Conservation (phyloP, 208 protist species). For the Acanthamoeba lenticulata region DNA sequence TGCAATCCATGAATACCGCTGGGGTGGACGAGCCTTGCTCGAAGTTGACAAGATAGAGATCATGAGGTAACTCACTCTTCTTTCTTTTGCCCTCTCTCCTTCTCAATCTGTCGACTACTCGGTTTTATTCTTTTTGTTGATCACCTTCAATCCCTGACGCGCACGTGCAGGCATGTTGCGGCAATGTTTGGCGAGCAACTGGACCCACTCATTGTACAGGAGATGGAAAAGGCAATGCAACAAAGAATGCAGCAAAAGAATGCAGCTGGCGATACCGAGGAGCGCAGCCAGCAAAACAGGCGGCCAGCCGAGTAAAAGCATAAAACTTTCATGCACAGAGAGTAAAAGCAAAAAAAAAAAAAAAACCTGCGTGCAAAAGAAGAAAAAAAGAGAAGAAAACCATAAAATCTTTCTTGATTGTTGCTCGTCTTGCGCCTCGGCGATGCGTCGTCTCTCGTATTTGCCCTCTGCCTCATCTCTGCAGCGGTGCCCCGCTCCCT, state of each 20-base stretch:
- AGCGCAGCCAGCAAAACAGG: neutral
- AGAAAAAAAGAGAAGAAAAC: too few relatives aligned
- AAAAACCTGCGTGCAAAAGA: neutral
- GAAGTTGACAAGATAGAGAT: conserved; percentile 39
- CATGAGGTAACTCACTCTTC: neutral
- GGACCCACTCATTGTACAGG: conserved; percentile 7
- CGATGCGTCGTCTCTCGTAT: too few relatives aligned
- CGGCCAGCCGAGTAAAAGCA: neutral
- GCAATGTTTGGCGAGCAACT: neutral
- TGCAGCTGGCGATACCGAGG: neutral
- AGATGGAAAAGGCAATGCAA: conserved; percentile 28
- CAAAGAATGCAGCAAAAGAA: neutral
- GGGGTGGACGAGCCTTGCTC: neutral
- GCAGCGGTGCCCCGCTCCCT: too few relatives aligned
- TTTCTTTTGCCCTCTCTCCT: too few relatives aligned
- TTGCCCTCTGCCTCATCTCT: too few relatives aligned
- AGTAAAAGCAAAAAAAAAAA: neutral
- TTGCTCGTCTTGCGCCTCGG: too few relatives aligned
- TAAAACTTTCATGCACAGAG: neutral
- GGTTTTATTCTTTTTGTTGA: neutral
- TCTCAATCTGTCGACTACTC: too few relatives aligned
- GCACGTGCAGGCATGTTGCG: neutral
- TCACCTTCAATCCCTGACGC: neutral
- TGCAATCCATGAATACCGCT: neutral
- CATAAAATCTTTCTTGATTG: too few relatives aligned